A percentile compares a stretch with the other conserved stretches of the same genome.
These are phyloP conservation scores for Fusarium sororula DNA, from an alignment of 2,329 filamentous ascomycete genomes.

Conservation along the genomic window DNA sequence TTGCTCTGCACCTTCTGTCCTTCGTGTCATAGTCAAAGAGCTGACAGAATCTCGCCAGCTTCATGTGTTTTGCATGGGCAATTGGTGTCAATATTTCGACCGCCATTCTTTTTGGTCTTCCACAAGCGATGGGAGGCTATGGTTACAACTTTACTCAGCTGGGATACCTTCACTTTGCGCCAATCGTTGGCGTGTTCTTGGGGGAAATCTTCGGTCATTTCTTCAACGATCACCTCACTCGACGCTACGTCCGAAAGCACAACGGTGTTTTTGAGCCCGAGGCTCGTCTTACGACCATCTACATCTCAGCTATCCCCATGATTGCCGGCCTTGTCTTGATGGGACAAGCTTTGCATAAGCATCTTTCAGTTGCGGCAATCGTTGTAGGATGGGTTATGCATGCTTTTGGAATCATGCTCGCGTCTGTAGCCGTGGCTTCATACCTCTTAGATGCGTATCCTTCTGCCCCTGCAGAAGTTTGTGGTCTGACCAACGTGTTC, in stretches of 20 bases:
- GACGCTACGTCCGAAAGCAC: conserved; percentile 55
- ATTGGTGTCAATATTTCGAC: conserved; percentile 67
- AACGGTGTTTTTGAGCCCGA: conserved; percentile 66
- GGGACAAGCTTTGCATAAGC: conserved; percentile 59
- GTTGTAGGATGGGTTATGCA: conserved; percentile 59
- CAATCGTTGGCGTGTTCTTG: conserved; percentile 62
- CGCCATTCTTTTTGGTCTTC: conserved; percentile 55
- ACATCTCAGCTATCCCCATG: conserved; percentile 59
- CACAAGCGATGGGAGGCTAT: conserved; percentile 53
- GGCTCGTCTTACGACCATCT: conserved; percentile 59
- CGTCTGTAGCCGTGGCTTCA: conserved; percentile 57
- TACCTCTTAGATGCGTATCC: conserved; percentile 62
- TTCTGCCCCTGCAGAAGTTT: conserved; percentile 56
- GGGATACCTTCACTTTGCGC: conserved; percentile 67
- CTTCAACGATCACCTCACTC: conserved; percentile 62
- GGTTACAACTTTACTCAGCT: conserved; percentile 60
- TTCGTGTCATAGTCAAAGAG: neutral
- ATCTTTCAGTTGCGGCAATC: conserved; percentile 45
- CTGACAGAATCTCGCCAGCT: conserved; percentile 3
- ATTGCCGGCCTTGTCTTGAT: conserved; percentile 60
- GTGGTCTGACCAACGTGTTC: conserved; percentile 52
- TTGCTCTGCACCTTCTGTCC: neutral
- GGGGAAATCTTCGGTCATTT: conserved; percentile 65
- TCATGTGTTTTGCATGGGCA: conserved; percentile 57
- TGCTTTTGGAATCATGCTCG: conserved; percentile 63